Percentiles rank a stretch among this genome's conserved stretches.
phyloP scores from a whole-genome alignment of 345 rosid genomes.

The Sonneratia alba region DNA sequence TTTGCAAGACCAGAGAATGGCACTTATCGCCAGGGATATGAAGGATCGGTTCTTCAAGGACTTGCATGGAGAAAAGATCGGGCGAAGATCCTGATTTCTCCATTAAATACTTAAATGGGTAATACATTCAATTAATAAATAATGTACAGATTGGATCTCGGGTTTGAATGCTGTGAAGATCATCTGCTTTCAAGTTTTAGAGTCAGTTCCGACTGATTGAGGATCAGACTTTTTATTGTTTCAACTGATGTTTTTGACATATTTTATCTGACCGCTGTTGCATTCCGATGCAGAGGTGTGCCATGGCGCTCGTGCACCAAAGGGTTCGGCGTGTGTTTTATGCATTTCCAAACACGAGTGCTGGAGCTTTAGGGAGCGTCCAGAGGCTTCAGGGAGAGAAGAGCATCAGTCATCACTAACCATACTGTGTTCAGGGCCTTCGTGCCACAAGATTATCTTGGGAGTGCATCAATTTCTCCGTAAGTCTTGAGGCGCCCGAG shows the following conservation, averaged over 20 bases:
- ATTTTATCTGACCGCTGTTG: slow-evolving; percentile 6
- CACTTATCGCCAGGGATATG: too few relatives aligned
- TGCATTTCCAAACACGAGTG: slow-evolving; percentile 52
- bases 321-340: slow-evolving; percentile 68
- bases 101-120: too few relatives aligned
- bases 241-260: neutral
- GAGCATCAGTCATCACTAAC: slow-evolving; percentile 69
- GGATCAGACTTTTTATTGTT: too few relatives aligned
- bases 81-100: too few relatives aligned
- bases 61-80: too few relatives aligned
- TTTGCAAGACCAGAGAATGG: too few relatives aligned
- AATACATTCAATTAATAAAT: too few relatives aligned
- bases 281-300: slow-evolving; percentile 39
- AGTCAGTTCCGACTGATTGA: too few relatives aligned
- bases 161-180: too few relatives aligned
- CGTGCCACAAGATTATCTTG: slow-evolving; percentile 24
- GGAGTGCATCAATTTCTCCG: neutral
- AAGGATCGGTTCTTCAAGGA: too few relatives aligned
- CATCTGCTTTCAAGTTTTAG: too few relatives aligned
- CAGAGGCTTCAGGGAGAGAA: slow-evolving; percentile 79
- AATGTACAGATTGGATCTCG: too few relatives aligned
- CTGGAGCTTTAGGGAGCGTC: slow-evolving; percentile 69
- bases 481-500: neutral
- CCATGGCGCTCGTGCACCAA: slow-evolving; percentile 91
- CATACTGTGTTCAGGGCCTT: slow-evolving; percentile 77